Evolutionary conservation across 208 protist species (phyloP).

Genomic region (Willaertia magna): DNA sequence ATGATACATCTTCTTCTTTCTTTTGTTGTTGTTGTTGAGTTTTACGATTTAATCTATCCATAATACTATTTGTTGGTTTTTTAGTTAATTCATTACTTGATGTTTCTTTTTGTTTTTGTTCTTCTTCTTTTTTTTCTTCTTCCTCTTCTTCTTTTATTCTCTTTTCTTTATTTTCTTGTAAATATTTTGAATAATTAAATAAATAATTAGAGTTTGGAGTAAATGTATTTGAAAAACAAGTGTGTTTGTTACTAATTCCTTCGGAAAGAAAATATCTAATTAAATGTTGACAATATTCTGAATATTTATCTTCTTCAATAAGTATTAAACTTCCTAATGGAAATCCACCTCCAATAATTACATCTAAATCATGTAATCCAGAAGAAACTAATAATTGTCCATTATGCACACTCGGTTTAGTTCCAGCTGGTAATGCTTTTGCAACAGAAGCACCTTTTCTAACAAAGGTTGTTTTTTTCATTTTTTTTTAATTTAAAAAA

Average conservation of each 20-base stretch:
- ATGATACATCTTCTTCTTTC: neutral
- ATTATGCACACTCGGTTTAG: neutral
- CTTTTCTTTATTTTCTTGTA: neutral
- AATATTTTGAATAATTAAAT: neutral
- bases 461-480: neutral
- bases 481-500: too few species aligned
- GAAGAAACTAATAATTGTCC: neutral
- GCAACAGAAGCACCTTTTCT: neutral
- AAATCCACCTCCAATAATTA: neutral
- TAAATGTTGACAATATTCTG: neutral
- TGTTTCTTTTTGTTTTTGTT: neutral
- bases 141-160: neutral
- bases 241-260: neutral
- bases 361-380: slow-evolving; percentile 1
- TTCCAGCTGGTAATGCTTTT: neutral
- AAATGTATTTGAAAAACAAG: neutral
- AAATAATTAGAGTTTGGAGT: neutral
- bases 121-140: neutral
- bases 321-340: neutral
- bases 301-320: neutral
- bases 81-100: neutral
- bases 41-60: neutral
- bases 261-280: neutral
- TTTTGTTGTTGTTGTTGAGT: neutral
- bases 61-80: neutral